Evolutionary conservation across 1,139 yeast genomes (phyloP).

Genomic region (Debaryomyces psychrophilus): DNA sequence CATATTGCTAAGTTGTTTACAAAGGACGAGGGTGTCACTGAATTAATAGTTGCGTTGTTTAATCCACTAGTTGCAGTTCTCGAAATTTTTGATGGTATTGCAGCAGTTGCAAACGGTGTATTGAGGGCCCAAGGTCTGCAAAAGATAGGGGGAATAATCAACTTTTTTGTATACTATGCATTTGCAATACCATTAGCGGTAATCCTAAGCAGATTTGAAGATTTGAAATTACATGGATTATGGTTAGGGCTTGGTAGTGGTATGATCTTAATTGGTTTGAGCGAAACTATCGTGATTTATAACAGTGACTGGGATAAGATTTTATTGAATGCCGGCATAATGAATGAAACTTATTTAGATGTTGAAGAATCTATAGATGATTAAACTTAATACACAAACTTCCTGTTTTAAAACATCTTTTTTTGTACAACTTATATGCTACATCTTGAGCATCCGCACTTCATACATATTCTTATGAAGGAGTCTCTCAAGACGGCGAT

Average conservation of each 20-base stretch:
- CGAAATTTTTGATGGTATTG: conserved; percentile 79
- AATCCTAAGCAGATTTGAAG: conserved; percentile 57
- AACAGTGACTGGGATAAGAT: conserved; percentile 48
- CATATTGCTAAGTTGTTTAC: conserved; percentile 71
- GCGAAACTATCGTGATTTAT: conserved; percentile 52
- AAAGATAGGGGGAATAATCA: conserved; percentile 77
- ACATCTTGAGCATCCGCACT: too few species aligned
- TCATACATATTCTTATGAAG: too few species aligned
- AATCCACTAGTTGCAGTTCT: conserved; percentile 71
- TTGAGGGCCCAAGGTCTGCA: conserved; percentile 88
- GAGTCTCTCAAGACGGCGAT: too few species aligned
- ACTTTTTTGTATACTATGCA: conserved; percentile 73
- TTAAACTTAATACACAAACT: not conserved
- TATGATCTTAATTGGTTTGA: conserved; percentile 64
- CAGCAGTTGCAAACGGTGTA: conserved; percentile 83
- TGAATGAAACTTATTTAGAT: conserved; percentile 21
- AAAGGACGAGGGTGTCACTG: conserved; percentile 64
- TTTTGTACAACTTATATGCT: not conserved
- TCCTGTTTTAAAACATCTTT: not conserved
- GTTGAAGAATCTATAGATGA: conserved; percentile 18
- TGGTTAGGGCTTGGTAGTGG: conserved; percentile 92
- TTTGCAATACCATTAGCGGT: conserved; percentile 67
- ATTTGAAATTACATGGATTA: conserved; percentile 64
- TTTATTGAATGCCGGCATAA: conserved; percentile 30
- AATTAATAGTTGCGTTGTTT: conserved; percentile 51